Percentiles rank a stretch among this genome's conserved stretches.
phyloP scores from a whole-genome alignment of 176 grass and related monocot species.

The Aegilops bicornis region DNA sequence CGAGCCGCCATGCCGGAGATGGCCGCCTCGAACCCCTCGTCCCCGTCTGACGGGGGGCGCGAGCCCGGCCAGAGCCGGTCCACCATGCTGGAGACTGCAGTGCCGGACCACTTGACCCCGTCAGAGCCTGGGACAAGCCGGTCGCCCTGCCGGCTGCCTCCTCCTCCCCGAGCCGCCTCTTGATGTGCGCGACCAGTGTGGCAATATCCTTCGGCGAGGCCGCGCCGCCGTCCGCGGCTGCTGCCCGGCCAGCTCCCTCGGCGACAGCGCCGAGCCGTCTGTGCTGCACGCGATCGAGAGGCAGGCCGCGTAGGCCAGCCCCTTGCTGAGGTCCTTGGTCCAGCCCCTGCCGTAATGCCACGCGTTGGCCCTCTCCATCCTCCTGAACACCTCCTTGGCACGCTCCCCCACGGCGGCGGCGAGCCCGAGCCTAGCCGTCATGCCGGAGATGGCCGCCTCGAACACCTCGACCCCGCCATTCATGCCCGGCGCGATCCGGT shows the following conservation, averaged over 20 bases:
- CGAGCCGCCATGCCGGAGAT: too few species aligned
- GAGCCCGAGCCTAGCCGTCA: conserved; percentile 30
- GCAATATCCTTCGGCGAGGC: conserved; percentile 19
- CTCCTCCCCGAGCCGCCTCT: not conserved
- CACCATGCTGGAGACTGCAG: too few species aligned
- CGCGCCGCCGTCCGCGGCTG: not conserved
- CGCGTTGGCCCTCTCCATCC: conserved; percentile 10
- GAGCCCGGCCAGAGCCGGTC: too few species aligned
- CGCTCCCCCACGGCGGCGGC: conserved; percentile 23
- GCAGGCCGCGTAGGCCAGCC: too few species aligned
- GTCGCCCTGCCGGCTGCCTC: too few species aligned
- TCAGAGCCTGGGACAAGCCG: too few species aligned
- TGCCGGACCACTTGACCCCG: too few species aligned
- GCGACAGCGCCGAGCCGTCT: conserved; percentile 34
- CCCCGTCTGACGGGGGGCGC: too few species aligned
- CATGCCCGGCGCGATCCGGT: too few species aligned
- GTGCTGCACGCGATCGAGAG: conserved; percentile 36
- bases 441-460: conserved; percentile 1
- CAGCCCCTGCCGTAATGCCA: not conserved
- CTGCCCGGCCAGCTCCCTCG: conserved; percentile 33
- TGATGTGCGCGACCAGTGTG: conserved; percentile 21
- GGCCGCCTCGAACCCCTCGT: too few species aligned
- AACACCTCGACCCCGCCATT: too few species aligned
- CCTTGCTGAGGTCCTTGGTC: too few species aligned
- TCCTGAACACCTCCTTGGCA: conserved; percentile 36